These are phyloP conservation scores for Colletotrichum salicis DNA, from an alignment of 2,329 filamentous ascomycete genomes.

Conservation along the genomic window DNA sequence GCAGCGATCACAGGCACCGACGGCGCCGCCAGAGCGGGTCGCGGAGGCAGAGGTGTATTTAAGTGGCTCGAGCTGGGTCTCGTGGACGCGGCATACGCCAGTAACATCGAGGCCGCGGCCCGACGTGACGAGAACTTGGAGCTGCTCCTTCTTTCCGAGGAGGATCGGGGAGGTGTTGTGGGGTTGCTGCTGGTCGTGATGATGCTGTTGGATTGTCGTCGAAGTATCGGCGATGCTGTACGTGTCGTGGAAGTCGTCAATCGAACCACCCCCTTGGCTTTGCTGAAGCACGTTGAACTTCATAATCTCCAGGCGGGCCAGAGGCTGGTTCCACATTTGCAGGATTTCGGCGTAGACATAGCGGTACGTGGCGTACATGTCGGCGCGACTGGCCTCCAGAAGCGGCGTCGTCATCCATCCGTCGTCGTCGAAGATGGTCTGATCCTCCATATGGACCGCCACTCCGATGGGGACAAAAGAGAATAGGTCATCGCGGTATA, in stretches of 20 bases:
- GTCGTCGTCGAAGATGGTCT: slow-evolving; percentile 75
- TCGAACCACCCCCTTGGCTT: slow-evolving; percentile 45
- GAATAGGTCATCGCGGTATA: slow-evolving; percentile 56
- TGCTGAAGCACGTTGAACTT: slow-evolving; percentile 74
- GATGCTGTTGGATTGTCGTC: slow-evolving; percentile 38
- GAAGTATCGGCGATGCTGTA: slow-evolving; percentile 50
- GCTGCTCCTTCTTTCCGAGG: slow-evolving; percentile 66
- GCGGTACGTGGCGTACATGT: slow-evolving; percentile 69
- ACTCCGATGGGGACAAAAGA: slow-evolving; percentile 63
- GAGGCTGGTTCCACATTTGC: slow-evolving; percentile 72
- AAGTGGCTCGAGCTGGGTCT: slow-evolving; percentile 69
- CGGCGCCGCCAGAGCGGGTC: slow-evolving; percentile 55
- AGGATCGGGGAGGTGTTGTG: slow-evolving; percentile 62
- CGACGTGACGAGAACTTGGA: slow-evolving; percentile 60
- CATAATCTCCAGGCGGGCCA: slow-evolving; percentile 73
- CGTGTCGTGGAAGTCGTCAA: slow-evolving; percentile 48
- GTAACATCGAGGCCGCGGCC: slow-evolving; percentile 70
- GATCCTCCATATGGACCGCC: slow-evolving; percentile 67
- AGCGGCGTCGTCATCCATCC: slow-evolving; percentile 71
- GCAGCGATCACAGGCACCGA: slow-evolving; percentile 63
- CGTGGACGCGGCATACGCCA: slow-evolving; percentile 71
- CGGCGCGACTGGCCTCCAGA: slow-evolving; percentile 61
- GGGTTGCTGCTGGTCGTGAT: slow-evolving; percentile 43
- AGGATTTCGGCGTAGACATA: slow-evolving; percentile 76
- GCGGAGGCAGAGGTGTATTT: slow-evolving; percentile 55